Evolutionary conservation across 2,329 filamentous ascomycete species (phyloP).

Genomic region (Blumeriella jaapii): DNA sequence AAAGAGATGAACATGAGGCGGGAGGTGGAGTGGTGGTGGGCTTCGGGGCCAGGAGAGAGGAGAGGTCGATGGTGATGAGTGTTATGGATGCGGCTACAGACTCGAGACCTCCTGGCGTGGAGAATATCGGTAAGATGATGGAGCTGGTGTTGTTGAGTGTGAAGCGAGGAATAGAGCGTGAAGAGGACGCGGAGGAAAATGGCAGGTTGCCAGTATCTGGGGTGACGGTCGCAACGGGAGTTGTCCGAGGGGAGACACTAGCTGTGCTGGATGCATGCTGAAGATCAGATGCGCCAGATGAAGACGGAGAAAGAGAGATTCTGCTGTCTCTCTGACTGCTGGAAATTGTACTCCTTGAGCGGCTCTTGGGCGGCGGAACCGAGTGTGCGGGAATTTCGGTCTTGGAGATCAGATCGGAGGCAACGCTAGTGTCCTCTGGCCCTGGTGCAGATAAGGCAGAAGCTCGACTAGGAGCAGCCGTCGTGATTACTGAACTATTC

Average conservation of each 20-base stretch:
- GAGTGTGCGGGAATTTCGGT: not conserved
- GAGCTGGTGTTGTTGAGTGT: conserved; percentile 19
- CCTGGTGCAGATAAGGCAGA: not conserved
- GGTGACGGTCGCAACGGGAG: not conserved
- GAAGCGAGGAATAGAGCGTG: conserved; percentile 13
- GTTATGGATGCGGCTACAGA: conserved; percentile 5
- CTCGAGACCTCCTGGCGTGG: conserved; percentile 7
- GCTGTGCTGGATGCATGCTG: no score
- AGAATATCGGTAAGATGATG: conserved; percentile 7
- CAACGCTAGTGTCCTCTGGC: not conserved
- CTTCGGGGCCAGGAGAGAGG: conserved; percentile 2
- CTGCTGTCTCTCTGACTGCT: not conserved
- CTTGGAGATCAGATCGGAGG: conserved; percentile 2
- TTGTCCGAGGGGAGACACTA: no score
- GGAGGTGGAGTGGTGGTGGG: not conserved
- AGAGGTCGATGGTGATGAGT: conserved; percentile 6
- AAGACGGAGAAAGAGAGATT: not conserved
- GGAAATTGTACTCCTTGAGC: not conserved
- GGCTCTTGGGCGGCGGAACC: not conserved
- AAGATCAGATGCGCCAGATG: not conserved
- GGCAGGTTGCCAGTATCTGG: not conserved
- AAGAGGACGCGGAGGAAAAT: not conserved
- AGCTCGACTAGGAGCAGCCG: no score
- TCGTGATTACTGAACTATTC: not conserved
- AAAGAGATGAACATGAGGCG: not conserved